phyloP scores from a whole-genome alignment of 352 stramenopile genomes.

The Phytophthora cactorum region DNA sequence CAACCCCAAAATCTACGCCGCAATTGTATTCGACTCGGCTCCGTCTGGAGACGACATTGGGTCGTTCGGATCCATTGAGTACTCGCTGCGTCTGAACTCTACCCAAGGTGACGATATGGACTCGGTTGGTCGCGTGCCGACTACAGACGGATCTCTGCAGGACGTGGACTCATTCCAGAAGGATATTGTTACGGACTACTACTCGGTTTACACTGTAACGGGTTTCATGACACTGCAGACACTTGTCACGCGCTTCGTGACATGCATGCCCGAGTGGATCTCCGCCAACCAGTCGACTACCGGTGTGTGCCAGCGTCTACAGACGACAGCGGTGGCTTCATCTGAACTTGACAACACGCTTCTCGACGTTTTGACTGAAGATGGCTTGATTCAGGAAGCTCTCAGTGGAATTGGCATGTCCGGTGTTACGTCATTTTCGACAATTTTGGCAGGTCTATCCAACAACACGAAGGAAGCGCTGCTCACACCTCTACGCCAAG shows the following conservation, averaged over 20 bases:
- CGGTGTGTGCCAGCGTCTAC: conserved; percentile 51
- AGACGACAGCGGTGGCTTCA: conserved; percentile 26
- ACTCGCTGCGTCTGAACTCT: conserved; percentile 70
- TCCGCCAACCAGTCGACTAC: conserved; percentile 41
- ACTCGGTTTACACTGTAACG: conserved; percentile 48
- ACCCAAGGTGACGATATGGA: conserved; percentile 32
- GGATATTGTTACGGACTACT: conserved; percentile 41
- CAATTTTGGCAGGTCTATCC: conserved; percentile 12
- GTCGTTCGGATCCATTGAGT: conserved; percentile 54
- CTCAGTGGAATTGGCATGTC: conserved; percentile 22
- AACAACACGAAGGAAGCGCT: conserved; percentile 29
- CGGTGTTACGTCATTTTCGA: conserved; percentile 31
- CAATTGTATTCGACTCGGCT: conserved; percentile 65
- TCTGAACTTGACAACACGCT: conserved; percentile 36
- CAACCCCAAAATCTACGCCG: conserved; percentile 57
- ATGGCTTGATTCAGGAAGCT: conserved; percentile 53
- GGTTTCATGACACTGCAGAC: conserved; percentile 82
- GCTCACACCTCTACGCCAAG: conserved; percentile 45
- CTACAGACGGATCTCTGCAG: conserved; percentile 40
- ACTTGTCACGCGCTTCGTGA: conserved; percentile 57
- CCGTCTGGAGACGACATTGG: conserved; percentile 51
- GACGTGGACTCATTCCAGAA: conserved; percentile 44
- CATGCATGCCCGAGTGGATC: conserved; percentile 62
- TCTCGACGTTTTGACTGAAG: conserved; percentile 41
- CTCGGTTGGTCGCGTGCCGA: conserved; percentile 30